Percentiles rank a stretch among this genome's conserved stretches.
phyloP scores from a whole-genome alignment of 306 rosid species.

The Malus orientalis region DNA sequence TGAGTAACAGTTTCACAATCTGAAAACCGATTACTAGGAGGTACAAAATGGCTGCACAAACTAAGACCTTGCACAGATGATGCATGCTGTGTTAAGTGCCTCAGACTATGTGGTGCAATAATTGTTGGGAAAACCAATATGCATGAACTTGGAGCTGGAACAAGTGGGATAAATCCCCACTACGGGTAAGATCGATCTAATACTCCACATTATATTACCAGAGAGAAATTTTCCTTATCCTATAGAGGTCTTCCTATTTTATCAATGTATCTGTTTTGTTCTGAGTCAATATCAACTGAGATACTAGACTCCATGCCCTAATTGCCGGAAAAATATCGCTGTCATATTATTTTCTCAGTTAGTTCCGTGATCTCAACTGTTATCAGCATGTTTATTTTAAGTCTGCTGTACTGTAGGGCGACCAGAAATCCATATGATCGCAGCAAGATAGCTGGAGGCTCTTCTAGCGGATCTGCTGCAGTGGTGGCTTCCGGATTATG shows the following conservation, averaged over 20 bases:
- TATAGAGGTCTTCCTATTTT: background rate
- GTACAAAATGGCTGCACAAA: conserved; percentile 88
- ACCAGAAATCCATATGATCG: conserved; percentile 71
- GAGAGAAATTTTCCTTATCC: background rate
- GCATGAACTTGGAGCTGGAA: conserved; percentile 98
- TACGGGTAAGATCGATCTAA: conserved; percentile 51
- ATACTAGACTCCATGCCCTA: background rate
- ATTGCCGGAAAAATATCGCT: background rate
- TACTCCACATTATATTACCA: background rate
- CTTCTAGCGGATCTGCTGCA: conserved; percentile 95
- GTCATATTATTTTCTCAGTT: background rate
- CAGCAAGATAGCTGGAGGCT: conserved; percentile 70
- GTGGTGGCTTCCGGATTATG: conserved; percentile 89
- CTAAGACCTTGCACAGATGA: conserved; percentile 61
- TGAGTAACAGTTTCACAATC: background rate
- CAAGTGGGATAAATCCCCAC: conserved; percentile 93
- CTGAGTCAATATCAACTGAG: background rate
- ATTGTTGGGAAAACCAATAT: conserved; percentile 91
- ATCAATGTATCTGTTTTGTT: background rate
- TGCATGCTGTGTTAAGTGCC: conserved; percentile 74
- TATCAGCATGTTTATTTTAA: background rate
- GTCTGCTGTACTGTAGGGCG: conserved; percentile 40
- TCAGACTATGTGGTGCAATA: conserved; percentile 67
- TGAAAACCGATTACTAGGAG: conserved; percentile 43
- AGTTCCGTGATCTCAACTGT: background rate